Base-by-base conservation (phyloP, 768 basidiomycete genomes). In the Lanmaoa rubissima region DNA sequence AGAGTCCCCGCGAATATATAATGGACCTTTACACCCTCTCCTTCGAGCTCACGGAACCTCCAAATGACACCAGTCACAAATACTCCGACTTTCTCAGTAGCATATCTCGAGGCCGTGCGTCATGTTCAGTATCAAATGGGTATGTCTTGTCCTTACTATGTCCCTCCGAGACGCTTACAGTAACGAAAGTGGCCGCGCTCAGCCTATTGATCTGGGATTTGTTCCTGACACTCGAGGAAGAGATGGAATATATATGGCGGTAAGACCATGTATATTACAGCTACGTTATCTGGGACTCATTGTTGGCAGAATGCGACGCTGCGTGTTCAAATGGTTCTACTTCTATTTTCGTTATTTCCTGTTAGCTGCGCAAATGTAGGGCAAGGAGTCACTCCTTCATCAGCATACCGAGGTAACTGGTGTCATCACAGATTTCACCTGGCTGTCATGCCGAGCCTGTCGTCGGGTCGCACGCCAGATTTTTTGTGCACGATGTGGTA, bases 231-330 rank as follows among this genome's bases (percentile, higher is more conserved):
- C 58, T 67, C 26, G 61, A 55, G 26, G 62, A 56, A 14, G 74
- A 72, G 45, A 57, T 65, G 1, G 66, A 66, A 38, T 61, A 65
- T 24, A 45, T 74, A 21, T 75, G 74, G 72, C 61, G 59, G 74
- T 76, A 53, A 60, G 44, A 11, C 26, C 21, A 17, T 36, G 1
- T 17, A 26, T 31, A 11, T n/a, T n/a, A n/a, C 7, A 26, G 3
- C 3, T 9, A 7, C 14, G 13, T n/a, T 14, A 1, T 24, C 16
- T 28, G 32, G 16, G 13, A 45, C 35, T 38, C 36, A 42, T n/a
- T n/a, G 6, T 42, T 39, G 12, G 24, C 48, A 66, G 61, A 19
- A 66, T 58, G 58, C 54, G 44, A 48, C 35, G 19, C 6, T 55
- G 47, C 38, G 5, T 43, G 28, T 43, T 38, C 39, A 66, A 65